Conservation (phyloP, 129 eudicot genomes). For the Artemisia argyi region DNA sequence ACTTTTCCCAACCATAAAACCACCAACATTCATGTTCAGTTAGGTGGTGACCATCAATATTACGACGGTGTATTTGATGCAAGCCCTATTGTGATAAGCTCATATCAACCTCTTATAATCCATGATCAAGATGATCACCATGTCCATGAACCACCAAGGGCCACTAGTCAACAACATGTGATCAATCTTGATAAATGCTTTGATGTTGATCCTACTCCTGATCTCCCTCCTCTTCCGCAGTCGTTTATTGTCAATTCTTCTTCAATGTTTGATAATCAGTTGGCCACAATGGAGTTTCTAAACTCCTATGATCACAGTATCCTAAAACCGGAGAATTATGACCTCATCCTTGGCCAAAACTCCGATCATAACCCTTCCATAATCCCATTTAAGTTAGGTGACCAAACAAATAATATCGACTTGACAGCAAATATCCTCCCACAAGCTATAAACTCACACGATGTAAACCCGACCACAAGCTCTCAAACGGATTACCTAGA, state of each 20-base stretch:
- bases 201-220: neutral
- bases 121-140: conserved; percentile 26
- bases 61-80: conserved; percentile 33
- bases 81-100: conserved; percentile 24
- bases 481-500: conserved; percentile 35
- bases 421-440: neutral
- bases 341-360: conserved; percentile 15
- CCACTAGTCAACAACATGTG: conserved; percentile 2
- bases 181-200: conserved; percentile 30
- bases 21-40: conserved; percentile 20
- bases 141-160: conserved; percentile 15
- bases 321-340: conserved; percentile 23
- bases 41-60: conserved; percentile 26
- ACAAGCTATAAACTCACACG: conserved; percentile 6
- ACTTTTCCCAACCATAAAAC: conserved; percentile 26
- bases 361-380: neutral
- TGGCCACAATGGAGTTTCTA: conserved; percentile 21
- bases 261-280: conserved; percentile 22
- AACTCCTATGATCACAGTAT: conserved; percentile 29
- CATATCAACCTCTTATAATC: conserved; percentile 30
- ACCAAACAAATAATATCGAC: conserved; percentile 14
- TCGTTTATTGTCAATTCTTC: conserved; percentile 29
- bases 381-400: conserved; percentile 9
- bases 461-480: conserved; percentile 12
- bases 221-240: conserved; percentile 41